A percentile compares a stretch with the other conserved stretches of the same genome.
These are phyloP conservation scores for Populus simonii DNA, from an alignment of 345 rosid genomes.

Conservation along the genomic window DNA sequence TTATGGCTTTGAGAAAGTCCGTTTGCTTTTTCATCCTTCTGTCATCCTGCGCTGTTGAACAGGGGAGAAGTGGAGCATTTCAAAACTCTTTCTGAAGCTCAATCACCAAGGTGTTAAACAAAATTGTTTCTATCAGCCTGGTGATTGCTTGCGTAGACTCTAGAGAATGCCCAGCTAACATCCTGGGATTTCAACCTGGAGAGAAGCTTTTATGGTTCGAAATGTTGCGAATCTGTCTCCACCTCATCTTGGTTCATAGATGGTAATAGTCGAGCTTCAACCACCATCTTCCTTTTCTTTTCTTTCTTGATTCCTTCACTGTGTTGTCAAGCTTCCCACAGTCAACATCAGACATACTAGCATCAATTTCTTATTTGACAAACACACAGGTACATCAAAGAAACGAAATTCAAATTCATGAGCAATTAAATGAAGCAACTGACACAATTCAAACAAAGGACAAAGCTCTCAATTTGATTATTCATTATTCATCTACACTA, in stretches of 20 bases:
- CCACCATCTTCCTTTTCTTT: no score
- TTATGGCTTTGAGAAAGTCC: background rate
- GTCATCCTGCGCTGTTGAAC: background rate
- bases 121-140: conserved; percentile 7
- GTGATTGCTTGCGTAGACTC: conserved; percentile 38
- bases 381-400: no score
- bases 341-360: no score
- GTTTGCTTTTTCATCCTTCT: background rate
- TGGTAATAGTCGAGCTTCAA: no score
- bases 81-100: conserved; percentile 18
- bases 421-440: no score
- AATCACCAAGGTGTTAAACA: conserved; percentile 24
- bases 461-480: no score
- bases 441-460: no score
- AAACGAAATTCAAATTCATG: no score
- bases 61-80: conserved; percentile 24
- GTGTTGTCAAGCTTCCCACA: no score
- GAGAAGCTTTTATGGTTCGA: conserved; percentile 31
- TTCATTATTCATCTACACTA: no score
- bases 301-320: no score
- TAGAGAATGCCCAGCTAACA: conserved; percentile 30
- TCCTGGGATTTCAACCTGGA: conserved; percentile 37
- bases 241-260: background rate
- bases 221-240: conserved; percentile 30
- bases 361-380: no score